These are phyloP conservation scores for Senna siamea DNA, from an alignment of 306 rosid species.

Conservation along the genomic window DNA sequence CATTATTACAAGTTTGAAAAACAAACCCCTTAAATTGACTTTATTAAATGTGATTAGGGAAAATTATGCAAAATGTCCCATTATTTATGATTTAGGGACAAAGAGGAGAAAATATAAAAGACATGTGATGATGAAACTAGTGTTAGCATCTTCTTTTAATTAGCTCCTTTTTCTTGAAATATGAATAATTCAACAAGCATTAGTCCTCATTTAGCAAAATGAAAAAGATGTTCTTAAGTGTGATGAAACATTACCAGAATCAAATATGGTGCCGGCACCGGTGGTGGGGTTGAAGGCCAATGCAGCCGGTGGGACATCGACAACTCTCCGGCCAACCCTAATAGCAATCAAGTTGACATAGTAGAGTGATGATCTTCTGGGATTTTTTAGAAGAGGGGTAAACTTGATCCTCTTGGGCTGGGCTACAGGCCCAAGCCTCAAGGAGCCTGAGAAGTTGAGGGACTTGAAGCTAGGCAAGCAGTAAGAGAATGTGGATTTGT, in stretches of 20 bases:
- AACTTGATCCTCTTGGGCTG: constrained; percentile 84
- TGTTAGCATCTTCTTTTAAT: no score
- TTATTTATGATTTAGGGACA: no score
- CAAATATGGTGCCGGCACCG: constrained; percentile 86
- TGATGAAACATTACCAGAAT: constrained; percentile 64
- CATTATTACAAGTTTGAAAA: constrained; percentile 2
- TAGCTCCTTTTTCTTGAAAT: no score
- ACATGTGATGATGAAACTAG: no score
- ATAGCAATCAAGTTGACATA: constrained; percentile 71
- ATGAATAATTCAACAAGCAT: no score
- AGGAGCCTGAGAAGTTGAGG: constrained; percentile 69
- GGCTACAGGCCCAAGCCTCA: constrained; percentile 82
- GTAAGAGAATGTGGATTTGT: constrained; percentile 88
- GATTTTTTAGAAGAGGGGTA: constrained; percentile 83
- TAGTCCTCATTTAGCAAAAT: no score
- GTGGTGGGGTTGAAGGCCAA: constrained; percentile 80
- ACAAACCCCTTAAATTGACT: not conserved
- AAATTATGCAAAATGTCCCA: not conserved
- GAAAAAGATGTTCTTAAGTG: no score
- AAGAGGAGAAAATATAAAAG: no score
- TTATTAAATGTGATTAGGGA: not conserved
- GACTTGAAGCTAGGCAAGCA: constrained; percentile 91
- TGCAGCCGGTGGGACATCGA: constrained; percentile 76
- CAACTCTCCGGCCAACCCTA: constrained; percentile 74
- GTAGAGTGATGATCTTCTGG: constrained; percentile 85